Evolutionary conservation across 108 stramenopile species (phyloP).

Genomic region (Cyclostephanos invisitatus): DNA sequence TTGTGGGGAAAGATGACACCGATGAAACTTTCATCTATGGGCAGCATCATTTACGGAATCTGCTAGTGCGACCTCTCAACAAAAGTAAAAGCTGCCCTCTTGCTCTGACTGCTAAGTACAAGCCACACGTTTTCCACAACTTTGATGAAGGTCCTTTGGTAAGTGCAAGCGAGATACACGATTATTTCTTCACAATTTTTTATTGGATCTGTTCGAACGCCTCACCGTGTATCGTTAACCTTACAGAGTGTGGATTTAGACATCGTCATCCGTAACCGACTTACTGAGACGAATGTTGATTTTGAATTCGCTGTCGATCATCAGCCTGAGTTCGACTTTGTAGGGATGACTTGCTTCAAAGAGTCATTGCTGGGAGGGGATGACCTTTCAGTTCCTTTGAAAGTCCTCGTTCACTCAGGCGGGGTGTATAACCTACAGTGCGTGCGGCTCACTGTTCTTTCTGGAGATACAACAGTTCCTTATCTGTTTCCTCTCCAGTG

Average conservation of each 20-base stretch:
- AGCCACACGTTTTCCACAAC: slow-evolving; percentile 54
- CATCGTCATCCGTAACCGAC: slow-evolving; percentile 61
- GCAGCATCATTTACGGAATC: slow-evolving; percentile 64
- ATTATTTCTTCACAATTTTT: background rate
- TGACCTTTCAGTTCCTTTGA: slow-evolving; percentile 59
- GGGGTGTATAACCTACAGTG: slow-evolving; percentile 79
- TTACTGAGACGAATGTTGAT: slow-evolving; percentile 55
- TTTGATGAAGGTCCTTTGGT: slow-evolving; percentile 62
- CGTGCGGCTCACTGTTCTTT: slow-evolving; percentile 40
- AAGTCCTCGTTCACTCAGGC: slow-evolving; percentile 55
- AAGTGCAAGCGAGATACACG: slow-evolving; percentile 5
- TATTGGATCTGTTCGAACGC: background rate
- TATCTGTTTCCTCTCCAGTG: slow-evolving; percentile 57
- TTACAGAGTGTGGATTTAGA: slow-evolving; percentile 52
- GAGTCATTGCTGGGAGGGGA: slow-evolving; percentile 56
- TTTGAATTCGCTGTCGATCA: slow-evolving; percentile 65
- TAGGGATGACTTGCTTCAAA: slow-evolving; percentile 53
- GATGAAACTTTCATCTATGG: slow-evolving; percentile 35
- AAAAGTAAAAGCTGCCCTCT: slow-evolving; percentile 66
- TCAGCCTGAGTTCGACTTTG: slow-evolving; percentile 58
- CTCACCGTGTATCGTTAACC: background rate
- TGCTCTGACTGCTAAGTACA: slow-evolving; percentile 57
- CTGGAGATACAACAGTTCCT: slow-evolving; percentile 27
- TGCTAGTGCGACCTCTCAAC: slow-evolving; percentile 56
- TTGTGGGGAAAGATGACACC: slow-evolving; percentile 20